These are phyloP conservation scores for Globisporangium takayamanum DNA, from an alignment of 352 stramenopile species.

Conservation along the genomic window DNA sequence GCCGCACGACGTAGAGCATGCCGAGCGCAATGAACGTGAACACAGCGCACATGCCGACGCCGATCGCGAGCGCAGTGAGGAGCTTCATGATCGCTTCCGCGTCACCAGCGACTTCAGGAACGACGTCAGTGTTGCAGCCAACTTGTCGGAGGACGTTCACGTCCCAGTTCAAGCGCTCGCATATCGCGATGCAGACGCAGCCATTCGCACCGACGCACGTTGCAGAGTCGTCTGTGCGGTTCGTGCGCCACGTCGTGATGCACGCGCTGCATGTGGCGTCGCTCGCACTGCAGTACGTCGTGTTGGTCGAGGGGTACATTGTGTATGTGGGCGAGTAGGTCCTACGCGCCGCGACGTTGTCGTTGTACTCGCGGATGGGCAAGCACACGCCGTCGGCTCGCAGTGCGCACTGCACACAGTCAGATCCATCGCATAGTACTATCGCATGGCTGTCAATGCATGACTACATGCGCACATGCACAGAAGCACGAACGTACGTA, in stretches of 20 bases:
- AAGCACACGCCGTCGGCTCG: slow-evolving; percentile 27
- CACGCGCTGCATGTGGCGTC: slow-evolving; percentile 25
- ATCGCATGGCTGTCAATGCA: too few relatives aligned
- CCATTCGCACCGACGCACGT: slow-evolving; percentile 28
- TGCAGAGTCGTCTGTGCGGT: not conserved
- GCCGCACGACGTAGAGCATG: slow-evolving; percentile 3
- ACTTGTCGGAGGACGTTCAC: slow-evolving; percentile 13
- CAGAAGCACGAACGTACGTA: slow-evolving; percentile 7
- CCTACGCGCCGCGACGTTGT: slow-evolving; percentile 16
- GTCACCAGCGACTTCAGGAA: not conserved
- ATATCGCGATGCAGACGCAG: slow-evolving; percentile 39
- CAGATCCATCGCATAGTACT: not conserved
- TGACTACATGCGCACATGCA: not conserved
- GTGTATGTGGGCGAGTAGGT: slow-evolving; percentile 22
- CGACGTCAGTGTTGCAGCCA: not conserved
- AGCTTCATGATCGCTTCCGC: slow-evolving; percentile 1
- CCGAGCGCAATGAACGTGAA: slow-evolving; percentile 4
- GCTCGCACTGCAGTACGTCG: slow-evolving; percentile 26
- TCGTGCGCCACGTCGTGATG: slow-evolving; percentile 14
- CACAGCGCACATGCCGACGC: slow-evolving; percentile 3
- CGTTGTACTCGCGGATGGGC: slow-evolving; percentile 23
- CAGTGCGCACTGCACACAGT: slow-evolving; percentile 18
- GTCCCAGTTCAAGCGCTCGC: slow-evolving; percentile 21
- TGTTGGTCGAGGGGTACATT: slow-evolving; percentile 27
- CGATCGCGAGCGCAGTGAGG: slow-evolving; percentile 6